Conservation (phyloP, 2,329 filamentous ascomycete species). For the Aspergillus sp. region DNA sequence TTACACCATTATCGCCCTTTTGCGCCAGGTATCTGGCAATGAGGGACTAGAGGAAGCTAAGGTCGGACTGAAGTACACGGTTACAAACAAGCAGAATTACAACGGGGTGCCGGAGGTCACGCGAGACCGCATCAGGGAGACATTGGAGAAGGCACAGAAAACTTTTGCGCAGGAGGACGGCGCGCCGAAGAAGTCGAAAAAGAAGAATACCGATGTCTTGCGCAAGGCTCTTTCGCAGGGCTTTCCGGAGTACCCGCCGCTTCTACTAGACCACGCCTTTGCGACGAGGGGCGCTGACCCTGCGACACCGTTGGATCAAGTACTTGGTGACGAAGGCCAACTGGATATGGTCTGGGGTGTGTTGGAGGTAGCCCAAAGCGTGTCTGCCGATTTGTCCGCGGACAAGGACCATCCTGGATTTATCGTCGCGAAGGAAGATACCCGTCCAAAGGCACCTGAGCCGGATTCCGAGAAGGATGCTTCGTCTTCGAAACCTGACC, state of each 20-base stretch:
- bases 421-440: slow-evolving; percentile 71
- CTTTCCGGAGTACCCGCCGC: slow-evolving; percentile 84
- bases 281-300: slow-evolving; percentile 69
- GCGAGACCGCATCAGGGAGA: slow-evolving; percentile 67
- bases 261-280: slow-evolving; percentile 84
- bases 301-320: slow-evolving; percentile 63
- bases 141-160: slow-evolving; percentile 64
- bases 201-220: slow-evolving; percentile 72
- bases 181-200: slow-evolving; percentile 65
- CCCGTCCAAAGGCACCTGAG: slow-evolving; percentile 31
- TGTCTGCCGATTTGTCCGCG: slow-evolving; percentile 68
- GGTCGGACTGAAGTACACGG: slow-evolving; percentile 73
- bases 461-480: slow-evolving; percentile 41
- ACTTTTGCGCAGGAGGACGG: slow-evolving; percentile 35
- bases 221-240: slow-evolving; percentile 78
- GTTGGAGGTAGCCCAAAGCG: slow-evolving; percentile 67
- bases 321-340: slow-evolving; percentile 65
- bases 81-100: slow-evolving; percentile 83
- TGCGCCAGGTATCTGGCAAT: slow-evolving; percentile 76
- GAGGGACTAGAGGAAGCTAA: slow-evolving; percentile 81
- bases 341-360: slow-evolving; percentile 67
- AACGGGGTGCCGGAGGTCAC: slow-evolving; percentile 72
- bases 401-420: slow-evolving; percentile 72
- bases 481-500: slow-evolving; percentile 30
- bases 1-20: slow-evolving; percentile 75